Evolutionary conservation across 192 early-diverging fungal genomes (phyloP).

Genomic region (Polychytrium aggregatum): DNA sequence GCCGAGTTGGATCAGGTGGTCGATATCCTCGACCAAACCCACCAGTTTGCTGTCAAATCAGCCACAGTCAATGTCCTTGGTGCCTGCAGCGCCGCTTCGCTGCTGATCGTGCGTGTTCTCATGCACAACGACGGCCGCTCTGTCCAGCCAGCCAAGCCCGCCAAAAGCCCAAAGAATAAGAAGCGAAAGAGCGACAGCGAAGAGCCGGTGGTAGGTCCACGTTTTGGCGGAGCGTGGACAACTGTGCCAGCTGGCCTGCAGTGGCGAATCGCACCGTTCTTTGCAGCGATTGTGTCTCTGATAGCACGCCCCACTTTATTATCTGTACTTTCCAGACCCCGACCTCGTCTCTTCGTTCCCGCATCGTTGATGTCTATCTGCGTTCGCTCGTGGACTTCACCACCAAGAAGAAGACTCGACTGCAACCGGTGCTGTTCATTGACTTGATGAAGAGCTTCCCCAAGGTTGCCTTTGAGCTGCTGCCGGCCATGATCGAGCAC

Average conservation of each 20-base stretch:
- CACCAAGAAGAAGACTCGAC: constrained; percentile 56
- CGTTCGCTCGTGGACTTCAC: constrained; percentile 59
- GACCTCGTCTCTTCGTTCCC: constrained; percentile 9
- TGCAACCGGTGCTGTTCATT: constrained; percentile 61
- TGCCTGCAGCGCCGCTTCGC: constrained; percentile 41
- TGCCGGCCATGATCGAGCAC: constrained; percentile 33
- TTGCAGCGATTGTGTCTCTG: constrained; percentile 15
- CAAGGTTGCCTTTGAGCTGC: constrained; percentile 46
- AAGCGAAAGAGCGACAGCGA: background rate
- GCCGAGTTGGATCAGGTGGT: constrained; percentile 42
- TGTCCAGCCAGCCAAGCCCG: background rate
- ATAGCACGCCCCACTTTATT: constrained; percentile 3
- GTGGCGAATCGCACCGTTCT: too few relatives aligned
- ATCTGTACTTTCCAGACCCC: background rate
- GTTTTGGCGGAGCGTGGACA: too few relatives aligned
- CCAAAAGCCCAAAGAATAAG: too few relatives aligned
- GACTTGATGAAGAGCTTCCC: constrained; percentile 50
- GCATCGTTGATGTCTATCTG: constrained; percentile 40
- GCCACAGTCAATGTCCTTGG: constrained; percentile 35
- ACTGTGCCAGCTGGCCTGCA: too few relatives aligned
- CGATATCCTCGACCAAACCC: constrained; percentile 50
- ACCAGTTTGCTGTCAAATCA: constrained; percentile 63
- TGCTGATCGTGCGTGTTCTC: constrained; percentile 47
- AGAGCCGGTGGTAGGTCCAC: constrained; percentile 7
- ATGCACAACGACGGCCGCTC: constrained; percentile 25